phyloP scores from a whole-genome alignment of 2,329 filamentous ascomycete genomes.

The Penicillium polonicum region DNA sequence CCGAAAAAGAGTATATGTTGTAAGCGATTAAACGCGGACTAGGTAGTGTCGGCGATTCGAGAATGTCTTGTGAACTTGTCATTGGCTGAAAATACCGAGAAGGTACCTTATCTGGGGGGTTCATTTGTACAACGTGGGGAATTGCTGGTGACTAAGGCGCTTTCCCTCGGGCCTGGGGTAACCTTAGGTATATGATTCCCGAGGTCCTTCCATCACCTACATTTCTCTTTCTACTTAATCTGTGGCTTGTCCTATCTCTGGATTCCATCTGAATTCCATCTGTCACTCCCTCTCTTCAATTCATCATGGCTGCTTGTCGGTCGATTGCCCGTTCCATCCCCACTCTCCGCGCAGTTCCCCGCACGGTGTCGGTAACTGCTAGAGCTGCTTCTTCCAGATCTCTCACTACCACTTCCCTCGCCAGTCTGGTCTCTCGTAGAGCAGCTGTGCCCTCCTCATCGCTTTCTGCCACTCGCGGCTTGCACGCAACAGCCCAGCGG shows the following conservation, averaged over 20 bases:
- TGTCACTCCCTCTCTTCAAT: background rate
- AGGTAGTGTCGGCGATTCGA: slow-evolving; percentile 16
- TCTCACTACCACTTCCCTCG: slow-evolving; percentile 25
- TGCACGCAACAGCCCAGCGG: slow-evolving; percentile 58
- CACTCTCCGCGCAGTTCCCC: slow-evolving; percentile 41
- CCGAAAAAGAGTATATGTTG: background rate
- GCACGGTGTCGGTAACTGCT: slow-evolving; percentile 31
- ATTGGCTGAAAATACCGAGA: slow-evolving; percentile 22
- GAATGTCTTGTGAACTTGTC: background rate
- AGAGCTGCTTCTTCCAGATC: slow-evolving; percentile 28
- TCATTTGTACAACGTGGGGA: slow-evolving; percentile 12
- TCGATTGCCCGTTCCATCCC: slow-evolving; percentile 39
- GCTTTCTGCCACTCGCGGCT: slow-evolving; percentile 28
- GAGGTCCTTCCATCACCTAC: background rate
- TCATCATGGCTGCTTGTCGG: slow-evolving; percentile 41
- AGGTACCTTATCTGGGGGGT: slow-evolving; percentile 19
- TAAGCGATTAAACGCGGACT: background rate
- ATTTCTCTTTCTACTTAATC: slow-evolving; percentile 3
- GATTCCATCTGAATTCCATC: background rate
- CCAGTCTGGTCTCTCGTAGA: slow-evolving; percentile 18
- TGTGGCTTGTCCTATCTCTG: background rate
- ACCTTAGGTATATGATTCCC: slow-evolving; percentile 12
- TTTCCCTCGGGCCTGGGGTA: slow-evolving; percentile 28
- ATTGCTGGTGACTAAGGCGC: slow-evolving; percentile 11
- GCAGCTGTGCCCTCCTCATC: slow-evolving; percentile 21